Evolutionary conservation across 495 filamentous ascomycete species (phyloP), one percentile per base, ranked within the genome.

Genomic region (Apodospora peruviana): DNA sequence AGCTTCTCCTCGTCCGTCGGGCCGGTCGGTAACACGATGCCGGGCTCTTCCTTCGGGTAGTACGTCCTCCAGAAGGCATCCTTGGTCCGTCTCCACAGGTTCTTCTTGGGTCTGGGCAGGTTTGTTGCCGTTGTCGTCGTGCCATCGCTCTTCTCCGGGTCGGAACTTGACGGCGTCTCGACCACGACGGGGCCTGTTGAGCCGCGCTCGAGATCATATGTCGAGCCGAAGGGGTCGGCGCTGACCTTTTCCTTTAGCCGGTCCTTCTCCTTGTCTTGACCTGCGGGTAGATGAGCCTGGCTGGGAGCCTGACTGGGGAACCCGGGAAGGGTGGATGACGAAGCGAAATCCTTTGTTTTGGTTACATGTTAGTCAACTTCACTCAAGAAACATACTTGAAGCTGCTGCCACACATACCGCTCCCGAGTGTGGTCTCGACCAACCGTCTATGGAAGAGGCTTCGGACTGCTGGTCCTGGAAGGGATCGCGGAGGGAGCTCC

Each of bases 1-100:
- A 55, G 48, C 41, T 65, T 65, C 36, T 65, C 61, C 18, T 60
- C 54, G 45, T 65, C 61, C 1, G 50, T 58, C 11, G 61, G 61
- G 1, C 56, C 57, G 2, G 59, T 57, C 16, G 61, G 61, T 14
- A 65, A 50, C 0, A 65, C 59, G 2, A 65, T 44, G 10, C 39
- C 50, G 0, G 61, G 61, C 40, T 65, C 61, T 39, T 60, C 59
- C 4, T 25, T 44, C 1, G 61, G 61, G 29, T 59, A 65, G 51
- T 65, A 65, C 2, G 61, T 65, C 27, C 50, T 47, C 38, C 56
- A 35, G 32, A 62, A 58, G 27, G 56, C 49, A n/a, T 44, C 47
- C 19, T 53, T 45, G 20, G 21, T 7, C 11, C 56, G 50, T 20
- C 45, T 53, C 46, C 21, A 16, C 1, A 5, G 38, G 18, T 35